phyloP scores from a whole-genome alignment of 2,329 filamentous ascomycete species.

The Penicillium hordei region DNA sequence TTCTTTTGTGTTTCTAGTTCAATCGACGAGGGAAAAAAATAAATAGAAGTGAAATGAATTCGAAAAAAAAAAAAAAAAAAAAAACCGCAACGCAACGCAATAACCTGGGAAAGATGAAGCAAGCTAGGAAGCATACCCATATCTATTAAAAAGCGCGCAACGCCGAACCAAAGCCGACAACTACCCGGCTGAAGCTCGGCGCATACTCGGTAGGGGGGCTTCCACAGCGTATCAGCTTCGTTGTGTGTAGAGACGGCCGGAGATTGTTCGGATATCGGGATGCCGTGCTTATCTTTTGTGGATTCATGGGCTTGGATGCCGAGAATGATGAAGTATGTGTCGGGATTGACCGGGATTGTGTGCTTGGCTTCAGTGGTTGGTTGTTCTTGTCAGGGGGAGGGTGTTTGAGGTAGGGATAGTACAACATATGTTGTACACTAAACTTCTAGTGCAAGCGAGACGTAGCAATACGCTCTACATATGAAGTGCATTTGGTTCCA shows the following conservation, averaged over 20 bases:
- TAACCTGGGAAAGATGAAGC: background rate
- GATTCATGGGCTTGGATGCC: background rate
- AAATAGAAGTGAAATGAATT: background rate
- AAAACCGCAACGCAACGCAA: no score
- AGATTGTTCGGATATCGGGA: conserved; percentile 8
- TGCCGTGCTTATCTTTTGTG: conserved; percentile 6
- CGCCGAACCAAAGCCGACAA: conserved; percentile 14
- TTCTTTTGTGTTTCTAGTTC: background rate
- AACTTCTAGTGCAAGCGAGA: background rate
- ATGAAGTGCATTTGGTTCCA: background rate
- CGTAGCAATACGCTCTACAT: background rate
- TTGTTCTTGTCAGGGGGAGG: background rate
- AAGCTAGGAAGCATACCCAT: background rate
- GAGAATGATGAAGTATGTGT: background rate
- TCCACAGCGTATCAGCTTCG: background rate
- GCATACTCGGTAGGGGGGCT: conserved; percentile 3
- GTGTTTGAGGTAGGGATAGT: background rate
- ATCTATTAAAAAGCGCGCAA: conserved; percentile 1
- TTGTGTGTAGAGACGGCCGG: background rate
- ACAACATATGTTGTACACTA: background rate
- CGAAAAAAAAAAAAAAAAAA: background rate
- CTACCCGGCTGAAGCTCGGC: conserved; percentile 18
- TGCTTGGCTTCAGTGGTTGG: background rate
- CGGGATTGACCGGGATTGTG: background rate
- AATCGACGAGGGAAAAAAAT: background rate